Percentiles rank a stretch among this genome's conserved stretches.
Evolutionary conservation across 495 filamentous ascomycete species (phyloP).

Genomic region (Cenococcum geophilum): DNA sequence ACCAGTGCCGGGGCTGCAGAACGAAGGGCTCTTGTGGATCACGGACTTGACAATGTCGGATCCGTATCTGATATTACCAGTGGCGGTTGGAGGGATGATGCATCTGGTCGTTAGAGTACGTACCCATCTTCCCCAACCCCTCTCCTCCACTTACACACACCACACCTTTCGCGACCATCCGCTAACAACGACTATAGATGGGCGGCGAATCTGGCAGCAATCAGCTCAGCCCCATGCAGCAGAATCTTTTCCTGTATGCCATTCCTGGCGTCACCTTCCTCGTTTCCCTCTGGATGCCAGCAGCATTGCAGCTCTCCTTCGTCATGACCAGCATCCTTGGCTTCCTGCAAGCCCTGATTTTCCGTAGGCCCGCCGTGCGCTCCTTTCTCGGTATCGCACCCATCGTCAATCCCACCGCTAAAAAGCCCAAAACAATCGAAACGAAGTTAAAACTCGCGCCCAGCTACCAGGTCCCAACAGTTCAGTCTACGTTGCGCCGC

Average conservation of each 20-base stretch:
- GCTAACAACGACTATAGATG: slow-evolving; percentile 38
- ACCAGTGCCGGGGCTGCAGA: slow-evolving; percentile 71
- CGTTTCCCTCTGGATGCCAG: slow-evolving; percentile 61
- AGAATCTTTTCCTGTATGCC: slow-evolving; percentile 48
- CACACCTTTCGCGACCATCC: background rate
- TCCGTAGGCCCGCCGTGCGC: slow-evolving; percentile 49
- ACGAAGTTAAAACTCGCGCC: background rate
- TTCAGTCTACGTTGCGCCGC: background rate
- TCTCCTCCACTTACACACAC: background rate
- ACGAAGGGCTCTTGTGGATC: slow-evolving; percentile 70
- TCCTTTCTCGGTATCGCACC: slow-evolving; percentile 49
- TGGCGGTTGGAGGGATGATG: slow-evolving; percentile 45
- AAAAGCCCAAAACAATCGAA: background rate
- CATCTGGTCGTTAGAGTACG: slow-evolving; percentile 55
- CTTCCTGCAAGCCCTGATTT: slow-evolving; percentile 50
- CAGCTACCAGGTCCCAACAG: background rate
- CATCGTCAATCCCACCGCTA: slow-evolving; percentile 15
- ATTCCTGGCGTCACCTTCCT: slow-evolving; percentile 57
- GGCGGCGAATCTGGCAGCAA: slow-evolving; percentile 48
- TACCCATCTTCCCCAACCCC: slow-evolving; percentile 15
- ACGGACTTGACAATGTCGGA: slow-evolving; percentile 70
- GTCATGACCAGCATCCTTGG: slow-evolving; percentile 50
- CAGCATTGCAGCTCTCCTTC: slow-evolving; percentile 69
- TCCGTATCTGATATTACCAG: slow-evolving; percentile 68
- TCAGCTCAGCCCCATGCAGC: slow-evolving; percentile 39